Evolutionary conservation across 2,329 filamentous ascomycete species (phyloP).

Genomic region (Fusarium sp.): DNA sequence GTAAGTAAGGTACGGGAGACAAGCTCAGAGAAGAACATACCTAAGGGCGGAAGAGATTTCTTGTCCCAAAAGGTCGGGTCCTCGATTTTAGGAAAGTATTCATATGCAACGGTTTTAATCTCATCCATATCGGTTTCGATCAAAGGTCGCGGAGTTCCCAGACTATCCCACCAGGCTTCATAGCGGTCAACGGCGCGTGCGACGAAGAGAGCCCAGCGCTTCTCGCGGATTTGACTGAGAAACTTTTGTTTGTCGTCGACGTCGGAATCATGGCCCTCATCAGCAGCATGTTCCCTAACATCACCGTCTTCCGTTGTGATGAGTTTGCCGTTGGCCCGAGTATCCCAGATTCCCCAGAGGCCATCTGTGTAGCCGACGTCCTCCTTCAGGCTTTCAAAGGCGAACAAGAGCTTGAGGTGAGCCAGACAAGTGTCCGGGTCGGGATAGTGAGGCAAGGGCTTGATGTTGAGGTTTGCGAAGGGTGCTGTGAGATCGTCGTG

Average conservation of each 20-base stretch:
- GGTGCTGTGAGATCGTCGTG: constrained; percentile 21
- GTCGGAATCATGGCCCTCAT: constrained; percentile 42
- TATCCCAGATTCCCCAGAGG: constrained; percentile 72
- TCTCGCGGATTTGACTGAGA: constrained; percentile 71
- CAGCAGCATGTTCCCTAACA: constrained; percentile 17
- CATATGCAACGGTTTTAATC: constrained; percentile 12
- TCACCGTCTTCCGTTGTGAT: constrained; percentile 26
- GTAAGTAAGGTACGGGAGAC: constrained; percentile 2
- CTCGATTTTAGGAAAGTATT: constrained; percentile 4
- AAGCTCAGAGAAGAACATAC: constrained; percentile 7
- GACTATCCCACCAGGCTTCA: constrained; percentile 68
- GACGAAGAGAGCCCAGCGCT: constrained; percentile 78
- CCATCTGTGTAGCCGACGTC: constrained; percentile 72
- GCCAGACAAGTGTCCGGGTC: constrained; percentile 42
- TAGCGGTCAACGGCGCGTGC: constrained; percentile 76
- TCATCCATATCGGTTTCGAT: constrained; percentile 28
- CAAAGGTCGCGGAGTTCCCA: constrained; percentile 19
- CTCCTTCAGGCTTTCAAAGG: constrained; percentile 74
- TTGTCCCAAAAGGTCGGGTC: constrained; percentile 35
- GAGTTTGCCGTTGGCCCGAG: constrained; percentile 48
- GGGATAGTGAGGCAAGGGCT: constrained; percentile 20
- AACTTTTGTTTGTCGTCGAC: constrained; percentile 42
- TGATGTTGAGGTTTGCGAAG: constrained; percentile 36
- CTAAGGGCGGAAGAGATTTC: constrained; percentile 40
- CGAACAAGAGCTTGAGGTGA: constrained; percentile 78